Evolutionary conservation across 768 basidiomycete species (phyloP).

Genomic region (Daedaleopsis nitida): DNA sequence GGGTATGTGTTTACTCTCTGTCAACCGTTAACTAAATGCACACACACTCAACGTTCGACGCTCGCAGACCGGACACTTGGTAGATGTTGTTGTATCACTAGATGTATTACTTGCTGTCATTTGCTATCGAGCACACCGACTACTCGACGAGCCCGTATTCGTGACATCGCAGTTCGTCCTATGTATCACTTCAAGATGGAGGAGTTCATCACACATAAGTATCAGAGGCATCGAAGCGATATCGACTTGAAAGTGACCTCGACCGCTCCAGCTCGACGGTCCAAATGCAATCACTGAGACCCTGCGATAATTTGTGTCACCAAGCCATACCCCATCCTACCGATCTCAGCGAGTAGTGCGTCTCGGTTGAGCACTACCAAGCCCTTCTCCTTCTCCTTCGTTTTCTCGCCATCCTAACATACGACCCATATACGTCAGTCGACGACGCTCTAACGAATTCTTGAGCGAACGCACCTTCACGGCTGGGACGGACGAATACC

Average conservation of each 20-base stretch:
- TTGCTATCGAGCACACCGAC: neutral
- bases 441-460: neutral
- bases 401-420: slow-evolving; percentile 13
- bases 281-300: neutral
- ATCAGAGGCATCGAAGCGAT: too few relatives aligned
- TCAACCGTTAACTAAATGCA: too few relatives aligned
- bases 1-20: slow-evolving; percentile 25
- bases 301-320: neutral
- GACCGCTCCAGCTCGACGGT: neutral
- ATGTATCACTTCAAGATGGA: too few relatives aligned
- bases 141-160: too few relatives aligned
- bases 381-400: slow-evolving; percentile 50
- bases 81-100: slow-evolving; percentile 15
- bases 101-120: slow-evolving; percentile 19
- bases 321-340: slow-evolving; percentile 56
- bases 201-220: too few relatives aligned
- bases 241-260: too few relatives aligned
- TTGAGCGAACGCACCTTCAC: slow-evolving; percentile 27
- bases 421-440: neutral
- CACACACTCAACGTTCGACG: neutral
- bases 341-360: slow-evolving; percentile 73
- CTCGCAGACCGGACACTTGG: slow-evolving; percentile 16
- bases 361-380: slow-evolving; percentile 67
- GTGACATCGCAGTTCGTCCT: too few relatives aligned
- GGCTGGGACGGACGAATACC: slow-evolving; percentile 71